Base-by-base conservation (phyloP, 2,329 filamentous ascomycete genomes). In the Trichophyton mentagrophytes region DNA sequence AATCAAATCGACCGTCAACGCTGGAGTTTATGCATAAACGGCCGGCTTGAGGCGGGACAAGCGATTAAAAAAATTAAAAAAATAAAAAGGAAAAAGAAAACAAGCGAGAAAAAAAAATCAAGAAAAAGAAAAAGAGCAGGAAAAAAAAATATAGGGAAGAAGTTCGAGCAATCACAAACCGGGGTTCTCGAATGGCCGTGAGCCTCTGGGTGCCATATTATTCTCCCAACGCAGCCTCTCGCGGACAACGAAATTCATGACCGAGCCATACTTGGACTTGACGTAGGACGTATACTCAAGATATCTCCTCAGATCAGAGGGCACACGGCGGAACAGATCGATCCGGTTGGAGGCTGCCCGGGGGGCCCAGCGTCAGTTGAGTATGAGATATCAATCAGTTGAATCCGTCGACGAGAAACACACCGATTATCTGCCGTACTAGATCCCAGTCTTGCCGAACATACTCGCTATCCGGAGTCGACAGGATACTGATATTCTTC, bases 401-500 rank as follows among this genome's bases (percentile, higher is more conserved):
- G n/a, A 22, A 42, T 11, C 11, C 13, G 33, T 25, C 15, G 7
- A 15, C 22, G 6, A 27, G 27, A 9, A 30, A 9, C 67, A 59
- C 71, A 79, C 76, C 69, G 61, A 89, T 80, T 64, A 91, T 79
- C 25, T 80, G 71, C 68, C 77, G 79, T 59, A 92, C 87, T 64
- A 86, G 77, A 3, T 80, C 75, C 92, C 92, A 97, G 0, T 80
- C 77, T 68, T 86, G 78, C 57, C 79, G 72, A 58, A 71, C 72
- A 73, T 88, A 93, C 9, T 83, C 74, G 11, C 78, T 72, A 70
- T 96, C 88, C 0, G 81, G 86, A 2, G 85, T 90, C 63, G 80
- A 78, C 64, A 96, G 80, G 68, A 90, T 88, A 47, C 72, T 70
- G 13, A 79, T 77, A 71, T 95, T 88, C 74, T 93, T 95, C 51